Evolutionary conservation across 345 rosid species (phyloP).

Genomic region (Aethionema arabicum): DNA sequence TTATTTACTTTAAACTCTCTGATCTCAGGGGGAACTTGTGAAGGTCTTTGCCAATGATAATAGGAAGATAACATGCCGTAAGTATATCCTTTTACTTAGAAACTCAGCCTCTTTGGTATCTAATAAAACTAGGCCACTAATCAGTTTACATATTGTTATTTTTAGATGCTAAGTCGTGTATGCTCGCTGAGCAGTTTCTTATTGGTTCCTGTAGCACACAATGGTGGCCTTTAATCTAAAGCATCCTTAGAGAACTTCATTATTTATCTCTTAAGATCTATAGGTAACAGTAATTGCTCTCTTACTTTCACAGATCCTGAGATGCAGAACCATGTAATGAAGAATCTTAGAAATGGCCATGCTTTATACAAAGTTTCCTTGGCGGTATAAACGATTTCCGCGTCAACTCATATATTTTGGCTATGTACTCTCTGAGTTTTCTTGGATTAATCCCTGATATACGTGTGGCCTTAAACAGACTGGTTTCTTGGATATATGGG

Average conservation of each 20-base stretch:
- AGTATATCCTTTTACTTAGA: slow-evolving; percentile 35
- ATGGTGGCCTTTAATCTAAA: slow-evolving; percentile 7
- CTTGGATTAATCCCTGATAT: slow-evolving; percentile 31
- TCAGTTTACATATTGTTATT: not conserved
- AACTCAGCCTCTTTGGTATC: no score
- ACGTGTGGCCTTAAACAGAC: slow-evolving; percentile 48
- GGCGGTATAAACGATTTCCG: slow-evolving; percentile 52
- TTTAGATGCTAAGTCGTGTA: not conserved
- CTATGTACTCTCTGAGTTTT: slow-evolving; percentile 19
- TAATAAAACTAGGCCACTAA: not conserved
- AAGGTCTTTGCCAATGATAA: slow-evolving; percentile 94
- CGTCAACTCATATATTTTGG: slow-evolving; percentile 10
- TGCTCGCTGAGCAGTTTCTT: not conserved
- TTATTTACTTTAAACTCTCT: slow-evolving; percentile 33
- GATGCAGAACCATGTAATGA: slow-evolving; percentile 71
- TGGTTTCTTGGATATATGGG: slow-evolving; percentile 73
- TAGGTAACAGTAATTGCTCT: slow-evolving; percentile 15
- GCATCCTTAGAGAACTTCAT: slow-evolving; percentile 13
- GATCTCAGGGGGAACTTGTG: slow-evolving; percentile 86
- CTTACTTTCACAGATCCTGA: slow-evolving; percentile 55
- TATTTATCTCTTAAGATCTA: not conserved
- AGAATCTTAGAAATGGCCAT: slow-evolving; percentile 65
- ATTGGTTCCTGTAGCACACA: slow-evolving; percentile 1
- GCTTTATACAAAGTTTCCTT: slow-evolving; percentile 65
- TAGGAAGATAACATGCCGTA: slow-evolving; percentile 78